phyloP scores from a whole-genome alignment of 345 rosid species.

The Gossypioides kirkii region DNA sequence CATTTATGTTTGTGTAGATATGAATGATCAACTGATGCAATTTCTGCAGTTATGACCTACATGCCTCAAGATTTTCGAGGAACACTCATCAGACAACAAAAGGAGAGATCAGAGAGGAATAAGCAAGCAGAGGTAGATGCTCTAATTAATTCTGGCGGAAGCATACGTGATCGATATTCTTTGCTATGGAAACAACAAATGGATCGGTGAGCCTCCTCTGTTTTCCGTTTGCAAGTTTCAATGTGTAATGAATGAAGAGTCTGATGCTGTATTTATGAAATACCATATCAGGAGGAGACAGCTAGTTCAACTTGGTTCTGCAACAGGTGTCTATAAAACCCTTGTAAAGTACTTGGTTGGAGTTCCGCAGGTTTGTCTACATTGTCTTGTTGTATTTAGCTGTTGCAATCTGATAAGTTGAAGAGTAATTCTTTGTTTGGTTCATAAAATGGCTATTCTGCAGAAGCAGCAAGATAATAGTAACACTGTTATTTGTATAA shows the following conservation, averaged over 20 bases:
- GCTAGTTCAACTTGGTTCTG: constrained; percentile 94
- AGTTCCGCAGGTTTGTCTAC: constrained; percentile 85
- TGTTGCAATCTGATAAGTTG: neutral
- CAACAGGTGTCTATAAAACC: constrained; percentile 96
- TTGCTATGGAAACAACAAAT: constrained; percentile 94
- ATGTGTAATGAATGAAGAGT: constrained; percentile 10
- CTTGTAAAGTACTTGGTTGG: constrained; percentile 96
- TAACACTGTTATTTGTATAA: neutral
- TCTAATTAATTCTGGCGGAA: constrained; percentile 70
- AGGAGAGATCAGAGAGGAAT: constrained; percentile 95
- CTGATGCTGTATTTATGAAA: constrained; percentile 17
- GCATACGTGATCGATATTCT: constrained; percentile 71
- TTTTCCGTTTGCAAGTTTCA: constrained; percentile 13
- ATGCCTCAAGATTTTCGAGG: constrained; percentile 99
- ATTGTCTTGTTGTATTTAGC: neutral
- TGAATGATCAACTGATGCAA: neutral
- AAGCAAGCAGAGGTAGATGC: constrained; percentile 94
- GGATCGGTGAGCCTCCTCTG: constrained; percentile 58
- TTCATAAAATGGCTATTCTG: neutral
- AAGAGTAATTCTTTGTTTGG: neutral
- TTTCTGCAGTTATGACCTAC: constrained; percentile 86
- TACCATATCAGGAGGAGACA: constrained; percentile 69
- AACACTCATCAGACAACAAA: constrained; percentile 74
- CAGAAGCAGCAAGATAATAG: neutral
- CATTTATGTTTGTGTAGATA: neutral